These are phyloP conservation scores for Teratosphaeria zuluensis DNA, from an alignment of 2,329 filamentous ascomycete species.

Conservation along the genomic window DNA sequence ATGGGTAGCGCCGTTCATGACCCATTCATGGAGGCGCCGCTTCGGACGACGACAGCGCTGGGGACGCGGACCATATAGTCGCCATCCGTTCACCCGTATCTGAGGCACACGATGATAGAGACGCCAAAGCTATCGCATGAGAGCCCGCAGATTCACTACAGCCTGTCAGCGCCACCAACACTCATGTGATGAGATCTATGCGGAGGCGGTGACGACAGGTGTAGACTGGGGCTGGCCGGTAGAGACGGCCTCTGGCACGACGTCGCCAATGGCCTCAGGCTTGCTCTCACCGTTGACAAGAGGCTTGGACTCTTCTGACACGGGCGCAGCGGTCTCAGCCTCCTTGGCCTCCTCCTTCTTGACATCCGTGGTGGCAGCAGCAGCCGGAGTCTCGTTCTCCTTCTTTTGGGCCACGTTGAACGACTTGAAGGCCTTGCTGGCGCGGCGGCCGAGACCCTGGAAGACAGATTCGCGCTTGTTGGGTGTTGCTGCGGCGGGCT, in stretches of 20 bases:
- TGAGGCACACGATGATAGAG: neutral
- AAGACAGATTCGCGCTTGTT: conserved; percentile 23
- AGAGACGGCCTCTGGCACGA: conserved; percentile 19
- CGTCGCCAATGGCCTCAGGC: conserved; percentile 21
- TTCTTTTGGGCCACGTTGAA: conserved; percentile 21
- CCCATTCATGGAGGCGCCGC: neutral
- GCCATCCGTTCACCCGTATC: neutral
- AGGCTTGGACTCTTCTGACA: conserved; percentile 7
- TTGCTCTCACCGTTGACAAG: conserved; percentile 11
- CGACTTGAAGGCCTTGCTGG: conserved; percentile 26
- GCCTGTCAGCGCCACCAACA: conserved; percentile 1
- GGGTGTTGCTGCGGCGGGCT: conserved; percentile 11
- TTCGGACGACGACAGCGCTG: neutral
- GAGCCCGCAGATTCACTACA: neutral
- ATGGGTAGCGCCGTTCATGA: neutral
- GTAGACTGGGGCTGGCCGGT: conserved; percentile 21
- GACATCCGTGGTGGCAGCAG: conserved; percentile 10
- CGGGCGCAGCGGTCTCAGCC: conserved; percentile 4
- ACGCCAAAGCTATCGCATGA: neutral
- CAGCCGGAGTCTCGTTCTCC: conserved; percentile 12
- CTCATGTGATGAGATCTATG: conserved; percentile 12
- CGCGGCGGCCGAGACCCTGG: conserved; percentile 24
- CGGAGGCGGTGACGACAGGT: conserved; percentile 23
- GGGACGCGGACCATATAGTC: neutral
- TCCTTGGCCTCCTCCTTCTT: conserved; percentile 13